These are phyloP conservation scores for Pyrenula massariospora DNA, from an alignment of 495 filamentous ascomycete species.

Conservation along the genomic window DNA sequence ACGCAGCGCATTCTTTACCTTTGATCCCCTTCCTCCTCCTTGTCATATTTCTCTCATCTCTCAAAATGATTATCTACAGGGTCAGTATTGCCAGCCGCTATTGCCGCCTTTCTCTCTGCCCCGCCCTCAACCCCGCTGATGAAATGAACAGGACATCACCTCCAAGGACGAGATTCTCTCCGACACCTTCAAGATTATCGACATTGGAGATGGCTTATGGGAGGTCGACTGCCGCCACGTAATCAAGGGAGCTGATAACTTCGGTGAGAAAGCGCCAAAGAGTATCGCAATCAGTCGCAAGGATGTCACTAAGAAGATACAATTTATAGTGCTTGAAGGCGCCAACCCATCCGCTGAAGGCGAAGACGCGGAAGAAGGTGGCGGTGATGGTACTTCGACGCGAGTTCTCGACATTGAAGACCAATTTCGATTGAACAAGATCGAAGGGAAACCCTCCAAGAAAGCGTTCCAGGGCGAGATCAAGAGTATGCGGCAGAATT, in stretches of 20 bases:
- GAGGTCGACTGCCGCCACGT: slow-evolving; percentile 89
- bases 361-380: slow-evolving; percentile 62
- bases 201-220: slow-evolving; percentile 66
- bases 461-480: slow-evolving; percentile 67
- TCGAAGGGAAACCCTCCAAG: slow-evolving; percentile 59
- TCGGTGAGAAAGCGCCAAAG: slow-evolving; percentile 33
- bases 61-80: slow-evolving; percentile 85
- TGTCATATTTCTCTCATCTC: slow-evolving; percentile 6
- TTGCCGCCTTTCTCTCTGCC: no score
- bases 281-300: neutral
- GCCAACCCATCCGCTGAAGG: slow-evolving; percentile 96
- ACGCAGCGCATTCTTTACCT: neutral
- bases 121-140: neutral
- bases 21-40: neutral
- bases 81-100: slow-evolving; percentile 29
- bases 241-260: slow-evolving; percentile 57
- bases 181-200: slow-evolving; percentile 72
- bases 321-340: slow-evolving; percentile 55
- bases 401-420: slow-evolving; percentile 91
- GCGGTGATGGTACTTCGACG: slow-evolving; percentile 25
- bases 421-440: slow-evolving; percentile 77
- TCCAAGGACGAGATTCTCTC: slow-evolving; percentile 85
- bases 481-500: slow-evolving; percentile 49
- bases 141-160: slow-evolving; percentile 59
- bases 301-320: neutral